Base-by-base conservation (phyloP, 2,329 filamentous ascomycete species). In the Pleoardoris graminearum region DNA sequence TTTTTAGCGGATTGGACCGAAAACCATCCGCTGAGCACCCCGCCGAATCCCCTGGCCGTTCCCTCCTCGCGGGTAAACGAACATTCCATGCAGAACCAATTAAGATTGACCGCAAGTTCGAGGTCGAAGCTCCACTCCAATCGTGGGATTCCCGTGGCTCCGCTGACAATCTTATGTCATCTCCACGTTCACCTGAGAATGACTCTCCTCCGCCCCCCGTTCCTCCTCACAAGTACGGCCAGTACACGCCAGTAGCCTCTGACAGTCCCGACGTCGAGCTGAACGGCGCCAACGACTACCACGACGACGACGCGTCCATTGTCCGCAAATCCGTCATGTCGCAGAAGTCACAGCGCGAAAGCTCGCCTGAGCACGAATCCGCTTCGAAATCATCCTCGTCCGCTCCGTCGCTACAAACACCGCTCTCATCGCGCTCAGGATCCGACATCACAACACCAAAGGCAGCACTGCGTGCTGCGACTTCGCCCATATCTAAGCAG, bases 71-170 rank as follows among this genome's bases (percentile, higher is more conserved):
- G 44, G 66, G 67, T 48, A 70, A 70, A 61, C 69, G 69, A 29
- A 62, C 62, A 51, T 69, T 69, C 60, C 69, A 72, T 52, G 62
- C 69, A 7, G 68, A 72, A 46, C 76, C 80, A 8, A 76, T 81
- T 51, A 74, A 71, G 43, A 76, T 76, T 47, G 72, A 80, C 58
- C 71, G 71, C 49, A 73, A 74, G 27, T 67, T 73, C 48, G 66
- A 75, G 25, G 68, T 80, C 16, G 78, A 80, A 48, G 69, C 76
- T 16, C 79, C 80, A 14, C 77, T 79, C 48, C 77, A 78, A 57
- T 82, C 80, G 23, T 81, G 78, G 77, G 77, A 76, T 48, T 82
- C 79, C 60, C 77, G 76, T 47, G 75, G 76, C 45, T 82, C 80
- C 2, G 73, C 72, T 48, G 80, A 83, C 47, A 76, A 77, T 29